Percentiles rank a stretch among this genome's conserved stretches.
Conservation (phyloP, 208 protist species). For the Novymonas esmeraldas region DNA sequence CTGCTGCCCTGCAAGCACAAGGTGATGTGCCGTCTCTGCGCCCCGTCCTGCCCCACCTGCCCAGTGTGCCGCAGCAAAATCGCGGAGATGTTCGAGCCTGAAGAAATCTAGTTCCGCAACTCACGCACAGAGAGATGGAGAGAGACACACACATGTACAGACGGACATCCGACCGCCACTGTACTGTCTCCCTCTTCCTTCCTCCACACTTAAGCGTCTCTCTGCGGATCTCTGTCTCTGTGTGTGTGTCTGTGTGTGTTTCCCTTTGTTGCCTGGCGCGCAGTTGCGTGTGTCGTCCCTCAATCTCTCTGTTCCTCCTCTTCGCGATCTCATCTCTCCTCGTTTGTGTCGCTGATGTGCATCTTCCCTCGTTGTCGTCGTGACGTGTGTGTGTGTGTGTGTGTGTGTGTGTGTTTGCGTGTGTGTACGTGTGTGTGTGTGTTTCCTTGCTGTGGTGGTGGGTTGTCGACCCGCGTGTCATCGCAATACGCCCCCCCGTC, state of each 20-base stretch:
- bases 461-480: background rate
- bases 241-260: background rate
- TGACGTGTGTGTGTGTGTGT: background rate
- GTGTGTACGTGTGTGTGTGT: background rate
- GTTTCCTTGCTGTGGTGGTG: background rate
- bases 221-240: background rate
- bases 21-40: slow-evolving; percentile 78
- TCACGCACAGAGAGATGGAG: background rate
- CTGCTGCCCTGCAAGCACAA: slow-evolving; percentile 86
- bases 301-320: too few species aligned
- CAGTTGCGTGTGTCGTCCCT: too few species aligned
- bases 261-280: too few species aligned
- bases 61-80: slow-evolving; percentile 77
- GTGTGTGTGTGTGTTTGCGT: background rate
- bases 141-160: background rate
- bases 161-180: background rate
- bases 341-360: too few species aligned
- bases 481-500: background rate
- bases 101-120: slow-evolving; percentile 52
- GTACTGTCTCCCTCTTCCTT: background rate
- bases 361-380: too few species aligned
- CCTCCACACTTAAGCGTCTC: background rate
- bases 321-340: too few species aligned
- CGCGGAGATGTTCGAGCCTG: slow-evolving; percentile 83
- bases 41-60: slow-evolving; percentile 52